Conservation (phyloP, 1,139 yeast species). For the Debaryomyces singareniensis region DNA sequence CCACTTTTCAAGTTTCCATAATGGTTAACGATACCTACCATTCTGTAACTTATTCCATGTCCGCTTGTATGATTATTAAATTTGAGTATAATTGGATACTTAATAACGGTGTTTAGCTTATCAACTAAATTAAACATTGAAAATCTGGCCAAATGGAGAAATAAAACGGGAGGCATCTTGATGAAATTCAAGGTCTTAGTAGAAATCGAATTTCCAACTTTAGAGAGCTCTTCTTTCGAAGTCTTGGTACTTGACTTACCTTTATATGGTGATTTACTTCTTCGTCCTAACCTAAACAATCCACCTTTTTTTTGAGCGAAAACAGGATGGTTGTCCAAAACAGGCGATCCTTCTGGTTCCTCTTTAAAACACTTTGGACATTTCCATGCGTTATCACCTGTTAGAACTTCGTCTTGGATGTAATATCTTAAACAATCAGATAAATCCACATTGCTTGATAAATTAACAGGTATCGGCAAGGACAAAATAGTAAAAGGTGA, state of each 20-base stretch:
- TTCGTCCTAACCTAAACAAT: constrained; percentile 27
- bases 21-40: constrained; percentile 63
- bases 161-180: constrained; percentile 55
- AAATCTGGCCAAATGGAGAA: constrained; percentile 60
- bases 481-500: constrained; percentile 61
- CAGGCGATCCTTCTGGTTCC: constrained; percentile 6
- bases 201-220: constrained; percentile 18
- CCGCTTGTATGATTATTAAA: constrained; percentile 33
- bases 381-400: constrained; percentile 74
- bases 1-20: constrained; percentile 68
- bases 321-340: constrained; percentile 34
- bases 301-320: constrained; percentile 28
- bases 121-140: constrained; percentile 49
- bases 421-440: constrained; percentile 63
- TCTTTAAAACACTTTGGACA: constrained; percentile 60
- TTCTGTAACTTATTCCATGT: constrained; percentile 40
- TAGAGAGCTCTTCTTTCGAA: background rate
- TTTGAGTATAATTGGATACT: constrained; percentile 44
- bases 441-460: constrained; percentile 29
- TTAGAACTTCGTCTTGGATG: constrained; percentile 60
- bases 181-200: constrained; percentile 56
- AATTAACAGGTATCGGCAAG: constrained; percentile 53
- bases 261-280: constrained; percentile 30
- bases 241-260: constrained; percentile 8
- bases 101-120: constrained; percentile 47